A percentile compares a stretch with the other conserved stretches of the same genome.
These are phyloP conservation scores for Mycena citricolor DNA, from an alignment of 1,284 basidiomycete genomes.

Conservation along the genomic window DNA sequence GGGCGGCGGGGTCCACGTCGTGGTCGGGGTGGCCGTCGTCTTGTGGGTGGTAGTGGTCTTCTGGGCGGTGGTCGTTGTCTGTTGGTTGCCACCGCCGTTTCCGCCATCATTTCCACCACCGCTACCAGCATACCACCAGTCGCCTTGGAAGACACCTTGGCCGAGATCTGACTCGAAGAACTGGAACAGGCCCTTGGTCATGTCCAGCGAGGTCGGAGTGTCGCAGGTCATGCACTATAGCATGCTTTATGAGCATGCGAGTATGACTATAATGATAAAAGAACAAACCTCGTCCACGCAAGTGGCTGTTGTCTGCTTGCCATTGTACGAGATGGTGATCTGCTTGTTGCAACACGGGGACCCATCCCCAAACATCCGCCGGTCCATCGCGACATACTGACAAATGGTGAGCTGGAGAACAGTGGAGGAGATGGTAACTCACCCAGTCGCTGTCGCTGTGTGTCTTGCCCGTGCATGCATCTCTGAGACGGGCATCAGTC, in stretches of 20 bases:
- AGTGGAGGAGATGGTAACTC: too few species aligned
- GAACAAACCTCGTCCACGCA: slow-evolving; percentile 13
- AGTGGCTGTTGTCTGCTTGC: slow-evolving; percentile 10
- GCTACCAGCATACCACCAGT: slow-evolving; percentile 7
- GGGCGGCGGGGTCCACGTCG: too few species aligned
- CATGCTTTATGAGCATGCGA: not conserved
- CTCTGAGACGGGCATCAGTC: too few species aligned
- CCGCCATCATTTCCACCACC: slow-evolving; percentile 3
- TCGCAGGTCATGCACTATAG: slow-evolving; percentile 10
- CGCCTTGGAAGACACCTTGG: slow-evolving; percentile 10
- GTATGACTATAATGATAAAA: too few species aligned
- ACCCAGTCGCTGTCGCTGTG: slow-evolving; percentile 14
- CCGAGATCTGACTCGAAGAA: slow-evolving; percentile 11
- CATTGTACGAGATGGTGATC: slow-evolving; percentile 11
- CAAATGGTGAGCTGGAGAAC: too few species aligned
- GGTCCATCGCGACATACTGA: too few species aligned
- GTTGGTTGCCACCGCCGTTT: too few species aligned
- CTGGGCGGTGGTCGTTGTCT: too few species aligned
- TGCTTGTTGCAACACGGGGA: slow-evolving; percentile 9
- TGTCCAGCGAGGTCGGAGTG: slow-evolving; percentile 2
- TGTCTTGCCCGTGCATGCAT: slow-evolving; percentile 15
- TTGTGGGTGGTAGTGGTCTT: too few species aligned
- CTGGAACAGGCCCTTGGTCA: slow-evolving; percentile 18
- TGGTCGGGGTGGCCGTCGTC: too few species aligned
- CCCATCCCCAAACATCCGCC: slow-evolving; percentile 11